These are phyloP conservation scores for Fusarium odoratissimum DNA, from an alignment of 2,329 filamentous ascomycete genomes.

Conservation along the genomic window DNA sequence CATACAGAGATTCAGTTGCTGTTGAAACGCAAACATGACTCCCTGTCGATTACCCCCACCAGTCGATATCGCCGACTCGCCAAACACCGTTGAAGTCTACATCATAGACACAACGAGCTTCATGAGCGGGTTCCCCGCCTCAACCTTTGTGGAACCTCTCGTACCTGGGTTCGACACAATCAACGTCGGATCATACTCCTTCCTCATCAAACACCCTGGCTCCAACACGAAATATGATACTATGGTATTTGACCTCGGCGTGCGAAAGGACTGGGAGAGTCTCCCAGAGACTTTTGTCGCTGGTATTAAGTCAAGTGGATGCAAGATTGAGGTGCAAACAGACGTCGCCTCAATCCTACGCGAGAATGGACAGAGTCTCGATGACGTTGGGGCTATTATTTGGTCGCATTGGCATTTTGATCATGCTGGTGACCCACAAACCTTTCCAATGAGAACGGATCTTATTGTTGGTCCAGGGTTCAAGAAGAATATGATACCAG, in stretches of 20 bases:
- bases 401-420: not conserved
- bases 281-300: not conserved
- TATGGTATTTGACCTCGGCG: not conserved
- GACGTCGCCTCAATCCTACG: not conserved
- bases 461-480: not conserved
- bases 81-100: not conserved
- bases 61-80: not conserved
- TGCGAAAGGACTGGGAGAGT: not conserved
- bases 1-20: too few relatives aligned
- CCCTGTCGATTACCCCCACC: not conserved
- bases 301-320: not conserved
- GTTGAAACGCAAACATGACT: not conserved
- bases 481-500: not conserved
- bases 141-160: not conserved
- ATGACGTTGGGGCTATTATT: not conserved
- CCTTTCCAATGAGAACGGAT: not conserved
- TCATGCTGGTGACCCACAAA: not conserved
- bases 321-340: not conserved
- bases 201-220: not conserved
- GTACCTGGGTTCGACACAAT: not conserved
- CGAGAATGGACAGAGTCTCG: not conserved
- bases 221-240: not conserved
- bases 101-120: not conserved
- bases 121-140: not conserved
- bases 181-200: not conserved